Evolutionary conservation across 352 stramenopile species (phyloP).

Genomic region (Phytopythium vexans): DNA sequence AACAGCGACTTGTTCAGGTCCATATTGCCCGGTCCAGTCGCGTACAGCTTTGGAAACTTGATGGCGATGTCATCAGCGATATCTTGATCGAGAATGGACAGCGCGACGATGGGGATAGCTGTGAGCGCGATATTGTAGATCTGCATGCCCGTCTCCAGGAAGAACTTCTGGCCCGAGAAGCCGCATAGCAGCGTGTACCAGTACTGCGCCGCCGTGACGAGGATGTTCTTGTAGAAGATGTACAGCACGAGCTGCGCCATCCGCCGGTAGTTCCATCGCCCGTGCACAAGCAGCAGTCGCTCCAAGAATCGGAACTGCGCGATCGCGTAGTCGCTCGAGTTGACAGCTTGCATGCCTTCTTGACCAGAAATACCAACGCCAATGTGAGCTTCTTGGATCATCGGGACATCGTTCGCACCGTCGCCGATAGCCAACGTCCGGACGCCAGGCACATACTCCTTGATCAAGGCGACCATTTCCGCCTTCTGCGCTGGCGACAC

Average conservation of each 20-base stretch:
- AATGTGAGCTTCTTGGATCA: slow-evolving; percentile 93
- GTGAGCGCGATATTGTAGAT: slow-evolving; percentile 82
- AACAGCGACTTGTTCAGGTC: slow-evolving; percentile 71
- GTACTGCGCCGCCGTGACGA: slow-evolving; percentile 71
- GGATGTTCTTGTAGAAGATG: slow-evolving; percentile 94
- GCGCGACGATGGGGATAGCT: slow-evolving; percentile 57
- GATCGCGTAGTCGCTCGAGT: slow-evolving; percentile 93
- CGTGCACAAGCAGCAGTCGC: slow-evolving; percentile 89
- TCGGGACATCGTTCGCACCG: slow-evolving; percentile 94
- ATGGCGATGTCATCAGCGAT: slow-evolving; percentile 61
- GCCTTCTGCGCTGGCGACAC: slow-evolving; percentile 87
- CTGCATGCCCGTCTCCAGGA: slow-evolving; percentile 72
- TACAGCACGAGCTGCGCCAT: slow-evolving; percentile 89
- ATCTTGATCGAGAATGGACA: slow-evolving; percentile 77
- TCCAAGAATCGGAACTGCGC: slow-evolving; percentile 91
- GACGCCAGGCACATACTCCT: slow-evolving; percentile 61
- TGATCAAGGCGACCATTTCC: slow-evolving; percentile 81
- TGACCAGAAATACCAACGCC: slow-evolving; percentile 90
- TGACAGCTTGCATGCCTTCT: slow-evolving; percentile 92
- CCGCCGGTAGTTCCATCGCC: slow-evolving; percentile 89
- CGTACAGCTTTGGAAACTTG: slow-evolving; percentile 72
- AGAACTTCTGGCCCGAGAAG: slow-evolving; percentile 85
- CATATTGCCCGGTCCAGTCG: slow-evolving; percentile 50
- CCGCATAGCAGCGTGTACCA: slow-evolving; percentile 74
- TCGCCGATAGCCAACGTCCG: slow-evolving; percentile 90